Evolutionary conservation across 208 protist genomes (phyloP).

Genomic region (Tritrichomonas musculus): DNA sequence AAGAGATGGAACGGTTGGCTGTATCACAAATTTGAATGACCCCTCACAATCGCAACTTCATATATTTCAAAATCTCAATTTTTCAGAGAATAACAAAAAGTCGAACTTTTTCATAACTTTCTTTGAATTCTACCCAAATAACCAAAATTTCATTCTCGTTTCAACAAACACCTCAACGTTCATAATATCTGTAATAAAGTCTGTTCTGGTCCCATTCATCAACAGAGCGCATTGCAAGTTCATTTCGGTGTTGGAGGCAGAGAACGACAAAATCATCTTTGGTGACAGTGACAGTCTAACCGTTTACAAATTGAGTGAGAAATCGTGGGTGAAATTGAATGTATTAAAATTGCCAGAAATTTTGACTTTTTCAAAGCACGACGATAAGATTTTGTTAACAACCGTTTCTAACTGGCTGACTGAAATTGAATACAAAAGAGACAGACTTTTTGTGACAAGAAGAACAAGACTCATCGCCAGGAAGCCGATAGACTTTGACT

Average conservation of each 20-base stretch:
- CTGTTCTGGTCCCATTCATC: too few relatives aligned
- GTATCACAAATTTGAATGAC: neutral
- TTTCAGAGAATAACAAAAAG: too few relatives aligned
- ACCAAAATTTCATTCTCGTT: too few relatives aligned
- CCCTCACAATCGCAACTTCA: neutral
- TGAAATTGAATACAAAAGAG: neutral
- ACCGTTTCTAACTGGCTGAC: neutral
- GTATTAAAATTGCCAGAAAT: neutral
- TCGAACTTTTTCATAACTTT: too few relatives aligned
- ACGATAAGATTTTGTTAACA: neutral
- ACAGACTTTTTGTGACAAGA: neutral
- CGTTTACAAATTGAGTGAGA: neutral
- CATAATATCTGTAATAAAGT: too few relatives aligned
- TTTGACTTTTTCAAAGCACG: neutral
- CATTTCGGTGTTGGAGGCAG: too few relatives aligned
- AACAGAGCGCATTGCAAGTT: too few relatives aligned
- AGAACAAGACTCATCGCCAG: neutral
- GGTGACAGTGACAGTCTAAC: too few relatives aligned
- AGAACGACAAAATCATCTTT: too few relatives aligned
- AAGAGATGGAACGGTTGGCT: neutral
- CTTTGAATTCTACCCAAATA: too few relatives aligned
- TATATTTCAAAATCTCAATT: too few relatives aligned
- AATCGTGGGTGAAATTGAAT: neutral
- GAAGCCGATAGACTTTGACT: neutral
- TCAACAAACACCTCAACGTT: too few relatives aligned